Evolutionary conservation across 805 yeast genomes (phyloP), one percentile per base, ranked within the genome.

Genomic region (Metschnikowia aberdeeniae): DNA sequence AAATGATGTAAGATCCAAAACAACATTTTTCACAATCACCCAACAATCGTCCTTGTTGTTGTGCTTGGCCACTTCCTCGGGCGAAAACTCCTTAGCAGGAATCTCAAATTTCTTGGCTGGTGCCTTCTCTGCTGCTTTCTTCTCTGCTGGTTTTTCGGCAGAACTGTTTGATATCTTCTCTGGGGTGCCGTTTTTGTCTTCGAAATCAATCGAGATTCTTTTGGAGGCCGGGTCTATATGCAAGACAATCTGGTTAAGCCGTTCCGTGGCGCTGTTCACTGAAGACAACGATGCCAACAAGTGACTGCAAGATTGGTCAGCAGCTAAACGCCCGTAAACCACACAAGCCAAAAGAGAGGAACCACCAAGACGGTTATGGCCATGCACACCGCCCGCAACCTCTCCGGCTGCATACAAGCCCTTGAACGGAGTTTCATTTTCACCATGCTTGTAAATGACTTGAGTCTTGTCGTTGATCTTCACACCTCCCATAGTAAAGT

Each of bases 401-500:
- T 71, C 76, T 5, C 76, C 76, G 9, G 72, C 70, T 1, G 76
- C 75, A 50, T 57, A 71, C 35, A 71, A 59, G 2, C 72, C 72
- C 30, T 58, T 58, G 44, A 68, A 65, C 3, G 68, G 63, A 19
- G 44, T 49, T 20, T 56, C 52, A 6, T 52, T 37, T 7, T 62
- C 61, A 1, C 58, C 52, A 26, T 47, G 55, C n/a, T 66, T 51
- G 45, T 43, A 74, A 42, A 49, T 65, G 56, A 58, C 74, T 60
- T 46, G 72, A 0, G 77, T 64, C 34, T 68, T 56, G 20, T 68
- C 75, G 55, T 79, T 71, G 45, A 80, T 77, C 59, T 73, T 73
- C 5, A 80, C 78, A 39, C 89, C 88, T 19, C 89, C 88, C 86
- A 81, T 81, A 7, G 86, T 78, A 60, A 80, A 81, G 59, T 81